Conservation (phyloP, 345 rosid genomes). For the Microthlaspi erraticum region DNA sequence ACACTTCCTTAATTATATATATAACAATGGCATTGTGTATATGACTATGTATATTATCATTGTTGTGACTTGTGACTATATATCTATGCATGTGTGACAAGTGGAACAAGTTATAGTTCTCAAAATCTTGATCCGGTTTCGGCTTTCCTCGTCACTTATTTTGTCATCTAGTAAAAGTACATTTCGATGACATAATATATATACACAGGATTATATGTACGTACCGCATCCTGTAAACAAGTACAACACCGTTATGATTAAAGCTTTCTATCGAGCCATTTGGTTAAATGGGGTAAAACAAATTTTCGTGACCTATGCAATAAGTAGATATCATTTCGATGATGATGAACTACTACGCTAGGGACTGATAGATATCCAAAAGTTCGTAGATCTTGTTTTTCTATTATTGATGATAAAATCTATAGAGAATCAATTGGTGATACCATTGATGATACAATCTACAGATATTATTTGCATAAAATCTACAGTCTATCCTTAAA, state of each 20-base stretch:
- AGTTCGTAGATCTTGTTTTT: background rate
- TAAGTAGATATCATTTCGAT: background rate
- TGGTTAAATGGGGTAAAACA: background rate
- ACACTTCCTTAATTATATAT: slow-evolving; percentile 23
- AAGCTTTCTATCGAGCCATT: slow-evolving; percentile 4
- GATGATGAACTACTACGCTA: background rate
- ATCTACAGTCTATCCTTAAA: too few species aligned
- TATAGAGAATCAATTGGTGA: too few species aligned
- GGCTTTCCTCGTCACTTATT: slow-evolving; percentile 44
- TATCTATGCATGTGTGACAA: slow-evolving; percentile 43
- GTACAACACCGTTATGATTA: background rate
- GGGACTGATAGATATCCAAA: background rate
- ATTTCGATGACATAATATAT: background rate
- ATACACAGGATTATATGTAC: background rate
- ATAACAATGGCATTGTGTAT: slow-evolving; percentile 11
- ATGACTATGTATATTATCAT: background rate
- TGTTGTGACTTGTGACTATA: slow-evolving; percentile 14
- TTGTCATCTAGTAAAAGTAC: slow-evolving; percentile 11
- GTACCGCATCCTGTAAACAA: slow-evolving; percentile 20
- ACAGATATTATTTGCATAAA: too few species aligned
- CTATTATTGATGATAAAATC: background rate
- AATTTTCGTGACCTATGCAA: background rate
- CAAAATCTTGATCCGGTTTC: slow-evolving; percentile 22
- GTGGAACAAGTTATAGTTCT: slow-evolving; percentile 30
- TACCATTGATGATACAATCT: background rate